phyloP scores from a whole-genome alignment of 176 grass and related monocot species.

The Coix lacrymajobi region DNA sequence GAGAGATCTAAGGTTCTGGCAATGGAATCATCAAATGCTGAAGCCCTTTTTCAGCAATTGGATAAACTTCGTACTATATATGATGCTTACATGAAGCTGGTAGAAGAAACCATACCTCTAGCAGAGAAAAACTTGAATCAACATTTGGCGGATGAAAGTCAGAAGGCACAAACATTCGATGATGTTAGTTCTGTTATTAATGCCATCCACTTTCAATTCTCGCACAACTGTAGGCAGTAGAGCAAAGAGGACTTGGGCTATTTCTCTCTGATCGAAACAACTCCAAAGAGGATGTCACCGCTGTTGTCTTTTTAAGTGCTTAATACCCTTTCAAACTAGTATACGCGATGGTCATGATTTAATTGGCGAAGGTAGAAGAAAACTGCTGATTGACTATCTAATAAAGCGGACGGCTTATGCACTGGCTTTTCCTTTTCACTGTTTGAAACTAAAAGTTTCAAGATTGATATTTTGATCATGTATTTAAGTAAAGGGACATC shows the following conservation, averaged over 20 bases:
- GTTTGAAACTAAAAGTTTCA: not conserved
- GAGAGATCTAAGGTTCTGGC: conserved; percentile 63
- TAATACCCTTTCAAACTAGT: conserved; percentile 1
- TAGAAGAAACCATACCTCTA: conserved; percentile 66
- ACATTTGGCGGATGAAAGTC: conserved; percentile 56
- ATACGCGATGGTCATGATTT: not conserved
- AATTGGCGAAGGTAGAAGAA: not conserved
- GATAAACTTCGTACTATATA: conserved; percentile 66
- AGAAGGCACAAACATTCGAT: conserved; percentile 67
- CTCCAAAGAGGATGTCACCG: not conserved
- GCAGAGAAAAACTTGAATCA: conserved; percentile 79
- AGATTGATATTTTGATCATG: not conserved
- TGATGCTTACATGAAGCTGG: conserved; percentile 74
- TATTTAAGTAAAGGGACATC: not conserved
- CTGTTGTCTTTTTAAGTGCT: not conserved
- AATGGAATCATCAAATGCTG: conserved; percentile 55
- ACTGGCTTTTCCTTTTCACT: not conserved
- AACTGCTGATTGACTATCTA: not conserved
- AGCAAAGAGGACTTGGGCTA: not conserved
- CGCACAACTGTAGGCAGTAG: conserved; percentile 1
- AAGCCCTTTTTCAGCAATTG: conserved; percentile 72
- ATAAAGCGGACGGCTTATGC: not conserved
- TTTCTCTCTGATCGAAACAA: not conserved
- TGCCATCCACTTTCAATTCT: conserved; percentile 7
- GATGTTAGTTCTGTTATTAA: conserved; percentile 51